A percentile compares a stretch with the other conserved stretches of the same genome.
These are phyloP conservation scores for Xylaria venustula DNA, from an alignment of 495 filamentous ascomycete genomes.

Conservation along the genomic window DNA sequence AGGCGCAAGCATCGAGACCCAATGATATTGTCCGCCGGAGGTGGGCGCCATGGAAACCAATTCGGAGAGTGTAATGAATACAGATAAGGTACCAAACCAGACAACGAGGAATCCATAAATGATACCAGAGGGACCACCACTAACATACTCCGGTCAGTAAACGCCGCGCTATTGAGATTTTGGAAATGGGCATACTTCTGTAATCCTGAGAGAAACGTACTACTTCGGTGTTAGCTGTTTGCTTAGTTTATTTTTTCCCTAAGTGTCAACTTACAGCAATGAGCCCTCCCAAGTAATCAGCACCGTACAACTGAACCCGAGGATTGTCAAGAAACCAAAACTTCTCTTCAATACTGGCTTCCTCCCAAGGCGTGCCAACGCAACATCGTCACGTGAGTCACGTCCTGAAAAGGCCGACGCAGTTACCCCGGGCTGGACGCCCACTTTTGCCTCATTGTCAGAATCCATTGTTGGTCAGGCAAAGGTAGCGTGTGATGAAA, in stretches of 20 bases:
- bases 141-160: slow-evolving; percentile 4
- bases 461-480: not conserved
- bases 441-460: not conserved
- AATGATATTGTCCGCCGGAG: slow-evolving; percentile 33
- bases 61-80: slow-evolving; percentile 27
- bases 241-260: not conserved
- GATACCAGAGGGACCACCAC: slow-evolving; percentile 31
- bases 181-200: slow-evolving; percentile 12
- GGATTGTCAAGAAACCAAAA: slow-evolving; percentile 41
- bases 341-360: slow-evolving; percentile 50
- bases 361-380: slow-evolving; percentile 50
- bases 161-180: not conserved
- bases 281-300: slow-evolving; percentile 46
- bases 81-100: slow-evolving; percentile 25
- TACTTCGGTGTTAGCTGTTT: not conserved
- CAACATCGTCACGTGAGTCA: slow-evolving; percentile 35
- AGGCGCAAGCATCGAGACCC: slow-evolving; percentile 60
- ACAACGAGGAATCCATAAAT: slow-evolving; percentile 29
- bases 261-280: slow-evolving; percentile 17
- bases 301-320: slow-evolving; percentile 45
- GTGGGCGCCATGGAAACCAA: slow-evolving; percentile 31
- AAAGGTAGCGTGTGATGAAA: not conserved
- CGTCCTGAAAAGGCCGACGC: not conserved
- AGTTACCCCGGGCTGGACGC: not conserved
- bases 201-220: slow-evolving; percentile 10